These are phyloP conservation scores for Teratosphaeria destructans DNA, from an alignment of 2,329 filamentous ascomycete genomes.

Conservation along the genomic window DNA sequence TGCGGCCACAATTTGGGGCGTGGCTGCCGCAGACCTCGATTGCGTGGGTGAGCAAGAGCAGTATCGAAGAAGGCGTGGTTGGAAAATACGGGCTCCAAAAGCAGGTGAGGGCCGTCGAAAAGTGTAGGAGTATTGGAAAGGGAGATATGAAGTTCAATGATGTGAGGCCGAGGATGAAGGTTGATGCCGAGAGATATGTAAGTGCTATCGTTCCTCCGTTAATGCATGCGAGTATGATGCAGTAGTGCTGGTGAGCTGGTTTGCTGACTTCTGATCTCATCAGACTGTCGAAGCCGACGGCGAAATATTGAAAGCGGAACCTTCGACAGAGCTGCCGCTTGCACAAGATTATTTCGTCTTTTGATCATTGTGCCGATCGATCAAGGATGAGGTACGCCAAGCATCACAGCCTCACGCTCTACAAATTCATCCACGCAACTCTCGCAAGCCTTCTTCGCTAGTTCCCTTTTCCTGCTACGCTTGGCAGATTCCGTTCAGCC, in stretches of 20 bases:
- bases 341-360: constrained; percentile 68
- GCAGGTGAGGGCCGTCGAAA: constrained; percentile 67
- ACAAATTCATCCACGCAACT: constrained; percentile 50
- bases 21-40: constrained; percentile 53
- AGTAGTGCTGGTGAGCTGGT: not conserved
- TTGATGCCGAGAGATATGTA: constrained; percentile 81
- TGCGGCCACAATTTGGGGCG: constrained; percentile 76
- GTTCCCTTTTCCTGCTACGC: constrained; percentile 17
- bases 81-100: constrained; percentile 66
- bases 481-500: constrained; percentile 51
- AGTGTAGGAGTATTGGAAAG: constrained; percentile 20
- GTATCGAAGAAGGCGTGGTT: constrained; percentile 56
- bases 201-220: constrained; percentile 22
- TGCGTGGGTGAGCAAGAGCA: constrained; percentile 70
- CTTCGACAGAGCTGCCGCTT: constrained; percentile 60
- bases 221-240: not conserved
- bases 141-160: constrained; percentile 29
- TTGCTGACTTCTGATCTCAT: constrained; percentile 8
- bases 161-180: constrained; percentile 71
- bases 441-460: constrained; percentile 37
- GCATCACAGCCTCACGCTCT: constrained; percentile 53
- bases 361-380: constrained; percentile 1
- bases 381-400: constrained; percentile 40
- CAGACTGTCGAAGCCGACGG: constrained; percentile 74
- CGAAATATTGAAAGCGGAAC: constrained; percentile 60